Conservation (phyloP, 139 green algal species). For the Coccomyxa sp. region DNA sequence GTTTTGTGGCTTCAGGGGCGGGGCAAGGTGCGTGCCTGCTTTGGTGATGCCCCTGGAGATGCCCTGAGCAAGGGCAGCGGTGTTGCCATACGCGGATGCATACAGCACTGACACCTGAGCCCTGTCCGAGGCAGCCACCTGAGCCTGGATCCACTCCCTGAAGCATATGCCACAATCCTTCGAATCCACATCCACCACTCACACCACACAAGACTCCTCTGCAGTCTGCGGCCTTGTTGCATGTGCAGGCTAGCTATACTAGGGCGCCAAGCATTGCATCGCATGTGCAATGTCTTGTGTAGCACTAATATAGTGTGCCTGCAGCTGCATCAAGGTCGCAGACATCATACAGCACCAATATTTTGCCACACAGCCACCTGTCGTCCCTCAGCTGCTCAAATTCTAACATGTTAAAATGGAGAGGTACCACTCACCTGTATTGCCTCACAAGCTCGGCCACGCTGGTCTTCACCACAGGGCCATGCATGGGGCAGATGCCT, state of each 20-base stretch:
- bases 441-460: conserved; percentile 66
- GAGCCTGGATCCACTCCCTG: conserved; percentile 46
- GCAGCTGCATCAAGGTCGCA: too few relatives aligned
- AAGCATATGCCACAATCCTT: not conserved
- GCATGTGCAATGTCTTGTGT: too few relatives aligned
- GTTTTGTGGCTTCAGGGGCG: not conserved
- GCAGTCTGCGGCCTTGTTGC: too few relatives aligned
- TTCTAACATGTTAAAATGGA: too few relatives aligned
- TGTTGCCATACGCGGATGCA: conserved; percentile 95
- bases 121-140: conserved; percentile 28
- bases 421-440: conserved; percentile 42
- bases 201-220: too few relatives aligned
- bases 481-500: conserved; percentile 76
- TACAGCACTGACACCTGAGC: conserved; percentile 81
- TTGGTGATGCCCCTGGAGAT: conserved; percentile 80
- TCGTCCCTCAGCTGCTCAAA: too few relatives aligned
- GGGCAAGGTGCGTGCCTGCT: conserved; percentile 34
- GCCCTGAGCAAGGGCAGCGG: conserved; percentile 84
- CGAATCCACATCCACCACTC: too few relatives aligned
- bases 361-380: too few relatives aligned
- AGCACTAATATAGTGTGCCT: too few relatives aligned
- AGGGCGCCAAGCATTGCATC: too few relatives aligned
- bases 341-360: too few relatives aligned
- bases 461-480: conserved; percentile 60
- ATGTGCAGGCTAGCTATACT: too few relatives aligned